These are phyloP conservation scores for Eucalyptus polyanthemos DNA, from an alignment of 345 rosid species.

Conservation along the genomic window DNA sequence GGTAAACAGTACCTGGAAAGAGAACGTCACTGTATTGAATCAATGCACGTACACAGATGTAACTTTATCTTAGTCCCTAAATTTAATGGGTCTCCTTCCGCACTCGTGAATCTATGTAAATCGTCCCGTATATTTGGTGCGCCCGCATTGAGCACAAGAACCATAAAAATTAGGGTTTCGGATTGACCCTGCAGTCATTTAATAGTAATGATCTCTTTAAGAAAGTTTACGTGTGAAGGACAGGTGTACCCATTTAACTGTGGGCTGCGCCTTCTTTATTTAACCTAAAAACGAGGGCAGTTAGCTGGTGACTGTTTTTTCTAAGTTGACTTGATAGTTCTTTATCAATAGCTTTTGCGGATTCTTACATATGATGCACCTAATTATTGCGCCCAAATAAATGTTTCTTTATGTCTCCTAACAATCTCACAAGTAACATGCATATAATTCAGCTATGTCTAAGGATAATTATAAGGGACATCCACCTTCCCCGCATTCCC, in stretches of 20 bases:
- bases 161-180: not conserved
- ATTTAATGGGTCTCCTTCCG: not conserved
- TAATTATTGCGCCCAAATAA: not conserved
- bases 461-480: not conserved
- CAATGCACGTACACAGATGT: not conserved
- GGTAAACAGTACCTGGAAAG: not conserved
- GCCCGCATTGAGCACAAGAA: not conserved
- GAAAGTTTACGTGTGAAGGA: not conserved
- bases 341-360: not conserved
- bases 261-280: not conserved
- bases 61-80: not conserved
- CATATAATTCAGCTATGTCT: not conserved
- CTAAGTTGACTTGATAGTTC: not conserved
- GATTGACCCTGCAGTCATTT: not conserved
- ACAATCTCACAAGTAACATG: not conserved
- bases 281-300: not conserved
- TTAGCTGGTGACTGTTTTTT: not conserved
- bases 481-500: not conserved
- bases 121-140: not conserved
- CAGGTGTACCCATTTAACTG: not conserved
- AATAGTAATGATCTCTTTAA: not conserved
- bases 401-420: not conserved
- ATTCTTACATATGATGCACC: not conserved
- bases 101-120: not conserved
- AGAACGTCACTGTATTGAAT: not conserved